A percentile compares a stretch with the other conserved stretches of the same genome.
Conservation (phyloP, 2,329 filamentous ascomycete species). For the Tetracladium maxilliforme region DNA sequence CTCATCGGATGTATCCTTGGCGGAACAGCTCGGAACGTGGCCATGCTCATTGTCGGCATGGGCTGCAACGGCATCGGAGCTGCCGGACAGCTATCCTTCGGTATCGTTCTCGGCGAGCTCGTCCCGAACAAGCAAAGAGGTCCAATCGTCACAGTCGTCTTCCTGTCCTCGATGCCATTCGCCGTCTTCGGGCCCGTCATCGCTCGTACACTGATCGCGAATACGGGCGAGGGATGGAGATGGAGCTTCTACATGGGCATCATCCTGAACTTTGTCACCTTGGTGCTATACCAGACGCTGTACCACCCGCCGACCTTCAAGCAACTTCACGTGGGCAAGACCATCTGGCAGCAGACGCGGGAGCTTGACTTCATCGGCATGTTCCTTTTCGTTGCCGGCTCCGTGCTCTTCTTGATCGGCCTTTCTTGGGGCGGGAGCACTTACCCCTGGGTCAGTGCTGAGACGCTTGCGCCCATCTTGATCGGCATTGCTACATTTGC, state of each 20-base stretch:
- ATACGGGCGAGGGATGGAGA: constrained; percentile 27
- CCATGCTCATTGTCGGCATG: constrained; percentile 21
- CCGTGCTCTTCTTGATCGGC: constrained; percentile 25
- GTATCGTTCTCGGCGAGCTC: constrained; percentile 24
- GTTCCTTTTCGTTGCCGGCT: constrained; percentile 22
- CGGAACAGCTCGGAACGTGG: constrained; percentile 16
- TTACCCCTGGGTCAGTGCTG: constrained; percentile 25
- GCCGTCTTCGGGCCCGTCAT: constrained; percentile 29
- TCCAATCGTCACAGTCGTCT: constrained; percentile 19
- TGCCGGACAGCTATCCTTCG: constrained; percentile 24
- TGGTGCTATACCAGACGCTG: constrained; percentile 24
- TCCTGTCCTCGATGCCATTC: constrained; percentile 22
- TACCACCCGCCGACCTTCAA: constrained; percentile 30
- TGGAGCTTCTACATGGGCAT: constrained; percentile 33
- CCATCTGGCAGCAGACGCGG: constrained; percentile 20
- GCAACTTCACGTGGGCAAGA: constrained; percentile 23
- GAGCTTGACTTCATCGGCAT: constrained; percentile 30
- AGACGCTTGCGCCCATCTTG: constrained; percentile 15
- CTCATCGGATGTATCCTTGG: constrained; percentile 23
- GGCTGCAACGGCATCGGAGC: constrained; percentile 21
- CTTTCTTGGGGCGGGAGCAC: constrained; percentile 23
- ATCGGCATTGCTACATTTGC: constrained; percentile 6
- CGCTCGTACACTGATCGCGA: constrained; percentile 24
- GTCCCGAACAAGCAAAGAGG: constrained; percentile 26
- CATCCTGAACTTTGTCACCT: constrained; percentile 22